Conservation (phyloP, 805 yeast genomes). For the Ogataea sp. region DNA sequence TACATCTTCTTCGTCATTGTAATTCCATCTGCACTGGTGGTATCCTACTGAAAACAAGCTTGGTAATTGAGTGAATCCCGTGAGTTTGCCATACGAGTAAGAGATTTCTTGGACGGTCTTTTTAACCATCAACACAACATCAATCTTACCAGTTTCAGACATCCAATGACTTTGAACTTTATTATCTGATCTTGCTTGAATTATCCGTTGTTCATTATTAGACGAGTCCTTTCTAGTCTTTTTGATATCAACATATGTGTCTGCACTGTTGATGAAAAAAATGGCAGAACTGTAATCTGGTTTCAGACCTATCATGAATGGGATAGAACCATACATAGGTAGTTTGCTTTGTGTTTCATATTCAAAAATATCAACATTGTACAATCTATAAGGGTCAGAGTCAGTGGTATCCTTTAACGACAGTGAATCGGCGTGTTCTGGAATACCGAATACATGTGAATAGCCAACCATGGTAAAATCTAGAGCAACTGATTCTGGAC, state of each 20-base stretch:
- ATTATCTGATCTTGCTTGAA: not conserved
- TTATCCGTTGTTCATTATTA: slow-evolving; percentile 5
- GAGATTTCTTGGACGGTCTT: slow-evolving; percentile 48
- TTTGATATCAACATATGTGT: slow-evolving; percentile 75
- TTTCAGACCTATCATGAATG: slow-evolving; percentile 69
- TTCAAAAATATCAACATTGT: slow-evolving; percentile 92
- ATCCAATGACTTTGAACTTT: slow-evolving; percentile 71
- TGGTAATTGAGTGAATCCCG: slow-evolving; percentile 73
- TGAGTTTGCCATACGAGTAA: slow-evolving; percentile 52
- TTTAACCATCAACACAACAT: slow-evolving; percentile 59
- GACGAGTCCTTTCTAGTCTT: slow-evolving; percentile 16
- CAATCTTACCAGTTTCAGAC: slow-evolving; percentile 82
- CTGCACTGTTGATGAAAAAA: slow-evolving; percentile 92
- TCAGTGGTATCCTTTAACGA: slow-evolving; percentile 60
- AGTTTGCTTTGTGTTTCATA: slow-evolving; percentile 73
- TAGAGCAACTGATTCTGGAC: slow-evolving; percentile 84
- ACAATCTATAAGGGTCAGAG: slow-evolving; percentile 76
- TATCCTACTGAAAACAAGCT: slow-evolving; percentile 75
- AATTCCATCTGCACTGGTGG: slow-evolving; percentile 98
- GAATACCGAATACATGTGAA: slow-evolving; percentile 79
- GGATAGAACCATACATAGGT: slow-evolving; percentile 96
- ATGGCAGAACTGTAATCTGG: slow-evolving; percentile 58
- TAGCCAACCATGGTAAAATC: slow-evolving; percentile 64
- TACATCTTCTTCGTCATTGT: slow-evolving; percentile 82
- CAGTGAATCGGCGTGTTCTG: slow-evolving; percentile 87